These are phyloP conservation scores for Talaromyces trachyspermus DNA, from an alignment of 495 filamentous ascomycete species.

Conservation along the genomic window DNA sequence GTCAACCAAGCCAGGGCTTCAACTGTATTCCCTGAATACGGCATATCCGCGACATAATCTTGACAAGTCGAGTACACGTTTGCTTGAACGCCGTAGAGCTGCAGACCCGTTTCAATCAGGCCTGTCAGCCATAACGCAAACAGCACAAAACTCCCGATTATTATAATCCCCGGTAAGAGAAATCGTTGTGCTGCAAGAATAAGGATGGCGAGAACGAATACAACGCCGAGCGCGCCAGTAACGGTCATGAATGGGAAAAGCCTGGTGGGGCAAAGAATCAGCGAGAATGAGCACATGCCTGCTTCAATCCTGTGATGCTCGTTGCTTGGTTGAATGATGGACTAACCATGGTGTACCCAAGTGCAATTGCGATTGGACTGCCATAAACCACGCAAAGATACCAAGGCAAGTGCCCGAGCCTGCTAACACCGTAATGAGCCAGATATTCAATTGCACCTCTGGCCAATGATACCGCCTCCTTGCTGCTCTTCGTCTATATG, in stretches of 20 bases:
- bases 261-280: slow-evolving; percentile 43
- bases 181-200: slow-evolving; percentile 68
- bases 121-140: slow-evolving; percentile 90
- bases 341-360: slow-evolving; percentile 78
- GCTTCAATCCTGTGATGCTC: background rate
- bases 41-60: slow-evolving; percentile 54
- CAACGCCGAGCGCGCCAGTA: slow-evolving; percentile 56
- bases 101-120: slow-evolving; percentile 79
- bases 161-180: slow-evolving; percentile 81
- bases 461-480: slow-evolving; percentile 87
- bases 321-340: background rate
- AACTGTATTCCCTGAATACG: slow-evolving; percentile 52
- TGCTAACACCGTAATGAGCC: slow-evolving; percentile 82
- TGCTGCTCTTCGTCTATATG: slow-evolving; percentile 5
- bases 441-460: slow-evolving; percentile 82
- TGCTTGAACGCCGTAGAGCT: slow-evolving; percentile 74
- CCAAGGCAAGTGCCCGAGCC: slow-evolving; percentile 74
- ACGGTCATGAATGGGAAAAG: slow-evolving; percentile 91
- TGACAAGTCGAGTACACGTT: slow-evolving; percentile 77
- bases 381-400: slow-evolving; percentile 78
- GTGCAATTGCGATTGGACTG: slow-evolving; percentile 63
- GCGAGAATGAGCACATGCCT: slow-evolving; percentile 1
- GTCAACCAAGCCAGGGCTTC: slow-evolving; percentile 79
- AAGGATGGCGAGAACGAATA: slow-evolving; percentile 66
- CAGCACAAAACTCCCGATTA: slow-evolving; percentile 86